Conservation (phyloP, 2,329 filamentous ascomycete genomes). For the Aureobasidium namibiae region DNA sequence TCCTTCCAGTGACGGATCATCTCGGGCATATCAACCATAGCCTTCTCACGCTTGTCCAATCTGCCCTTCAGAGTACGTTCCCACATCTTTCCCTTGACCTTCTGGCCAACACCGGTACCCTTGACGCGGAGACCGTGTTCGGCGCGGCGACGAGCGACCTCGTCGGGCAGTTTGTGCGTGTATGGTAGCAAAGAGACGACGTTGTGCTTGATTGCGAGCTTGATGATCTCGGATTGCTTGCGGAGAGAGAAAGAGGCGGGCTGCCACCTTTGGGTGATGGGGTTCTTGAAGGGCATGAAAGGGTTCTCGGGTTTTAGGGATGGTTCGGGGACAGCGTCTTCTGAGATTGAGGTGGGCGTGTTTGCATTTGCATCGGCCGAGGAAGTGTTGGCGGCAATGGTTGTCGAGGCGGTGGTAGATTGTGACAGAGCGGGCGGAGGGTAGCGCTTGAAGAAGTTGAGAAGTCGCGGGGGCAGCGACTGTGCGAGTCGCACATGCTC, state of each 20-base stretch:
- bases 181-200: constrained; percentile 28
- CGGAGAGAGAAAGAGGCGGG: constrained; percentile 75
- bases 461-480: constrained; percentile 66
- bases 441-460: constrained; percentile 83
- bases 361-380: constrained; percentile 36
- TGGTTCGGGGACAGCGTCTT: constrained; percentile 28
- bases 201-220: constrained; percentile 59
- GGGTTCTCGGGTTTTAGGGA: constrained; percentile 51
- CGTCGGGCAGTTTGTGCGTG: constrained; percentile 38
- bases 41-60: constrained; percentile 19
- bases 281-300: constrained; percentile 72
- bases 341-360: constrained; percentile 29
- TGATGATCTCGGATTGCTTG: constrained; percentile 83
- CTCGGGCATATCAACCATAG: constrained; percentile 64
- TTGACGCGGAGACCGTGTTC: constrained; percentile 78
- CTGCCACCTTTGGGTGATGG: constrained; percentile 72
- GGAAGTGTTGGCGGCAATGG: constrained; percentile 25
- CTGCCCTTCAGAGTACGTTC: constrained; percentile 80
- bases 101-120: constrained; percentile 79
- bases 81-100: constrained; percentile 90
- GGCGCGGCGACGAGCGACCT: constrained; percentile 60
- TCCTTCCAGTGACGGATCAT: constrained; percentile 90
- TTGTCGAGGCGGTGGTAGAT: constrained; percentile 20
- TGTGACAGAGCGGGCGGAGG: constrained; percentile 55
- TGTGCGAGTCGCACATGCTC: constrained; percentile 46